Conservation (phyloP, 2,329 filamentous ascomycete genomes). For the Paraconiothyrium brasiliense region DNA sequence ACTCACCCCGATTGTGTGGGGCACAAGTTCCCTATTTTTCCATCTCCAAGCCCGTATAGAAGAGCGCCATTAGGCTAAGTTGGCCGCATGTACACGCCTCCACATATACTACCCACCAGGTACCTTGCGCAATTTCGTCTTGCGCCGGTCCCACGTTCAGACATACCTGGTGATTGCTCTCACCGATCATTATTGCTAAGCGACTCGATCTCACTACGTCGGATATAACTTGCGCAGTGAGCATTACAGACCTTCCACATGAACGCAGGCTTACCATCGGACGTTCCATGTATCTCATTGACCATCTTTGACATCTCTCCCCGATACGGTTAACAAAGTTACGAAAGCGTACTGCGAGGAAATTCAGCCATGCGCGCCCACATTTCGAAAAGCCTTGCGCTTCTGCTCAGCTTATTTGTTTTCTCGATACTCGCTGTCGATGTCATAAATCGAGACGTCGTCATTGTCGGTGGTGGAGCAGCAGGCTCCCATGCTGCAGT, state of each 20-base stretch:
- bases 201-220: too few relatives aligned
- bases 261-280: background rate
- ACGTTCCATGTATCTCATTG: background rate
- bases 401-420: background rate
- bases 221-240: too few relatives aligned
- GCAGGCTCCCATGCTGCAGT: slow-evolving; percentile 52
- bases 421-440: background rate
- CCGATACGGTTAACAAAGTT: background rate
- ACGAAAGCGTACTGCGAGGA: background rate
- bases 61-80: background rate
- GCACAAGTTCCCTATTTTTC: background rate
- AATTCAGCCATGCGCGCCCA: background rate
- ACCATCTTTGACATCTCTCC: background rate
- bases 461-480: slow-evolving; percentile 52
- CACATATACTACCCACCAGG: background rate
- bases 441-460: slow-evolving; percentile 27
- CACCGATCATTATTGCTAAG: background rate
- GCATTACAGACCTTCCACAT: background rate
- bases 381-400: background rate
- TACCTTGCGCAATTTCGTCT: background rate
- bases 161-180: background rate
- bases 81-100: background rate
- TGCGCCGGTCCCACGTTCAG: background rate
- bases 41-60: background rate
- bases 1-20: background rate